Conservation (phyloP, 768 basidiomycete genomes). For the Tricholoma sp. region DNA sequence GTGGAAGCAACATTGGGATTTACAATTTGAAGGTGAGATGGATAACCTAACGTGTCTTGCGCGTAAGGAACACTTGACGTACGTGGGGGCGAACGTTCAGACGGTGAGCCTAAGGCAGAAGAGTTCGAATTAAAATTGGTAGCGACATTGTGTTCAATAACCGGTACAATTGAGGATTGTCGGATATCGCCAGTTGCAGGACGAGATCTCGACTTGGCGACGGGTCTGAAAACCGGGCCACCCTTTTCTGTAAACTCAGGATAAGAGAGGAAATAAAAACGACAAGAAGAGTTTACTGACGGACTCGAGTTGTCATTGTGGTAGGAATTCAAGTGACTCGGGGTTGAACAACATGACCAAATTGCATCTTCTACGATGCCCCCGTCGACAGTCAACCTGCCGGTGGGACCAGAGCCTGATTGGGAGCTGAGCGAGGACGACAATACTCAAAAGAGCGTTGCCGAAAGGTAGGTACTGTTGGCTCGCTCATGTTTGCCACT, state of each 20-base stretch:
- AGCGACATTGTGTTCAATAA: not conserved
- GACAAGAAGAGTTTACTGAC: constrained; percentile 40
- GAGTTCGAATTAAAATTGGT: not conserved
- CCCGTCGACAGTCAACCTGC: constrained; percentile 32
- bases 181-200: constrained; percentile 21
- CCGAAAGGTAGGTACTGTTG: constrained; percentile 47
- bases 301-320: constrained; percentile 51
- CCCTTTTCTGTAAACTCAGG: constrained; percentile 55
- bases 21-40: not conserved
- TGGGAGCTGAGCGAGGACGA: constrained; percentile 58
- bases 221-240: constrained; percentile 62
- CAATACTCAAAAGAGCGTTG: constrained; percentile 38
- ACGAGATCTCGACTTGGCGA: constrained; percentile 51
- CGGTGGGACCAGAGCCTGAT: constrained; percentile 50
- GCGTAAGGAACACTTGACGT: not conserved
- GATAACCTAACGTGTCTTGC: not conserved
- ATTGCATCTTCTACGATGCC: not conserved
- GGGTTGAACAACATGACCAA: not conserved
- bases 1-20: not conserved
- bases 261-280: constrained; percentile 5
- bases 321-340: not conserved
- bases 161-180: constrained; percentile 22
- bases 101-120: not conserved
- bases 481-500: not conserved
- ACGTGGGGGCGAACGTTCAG: not conserved